Base-by-base conservation (phyloP, 306 rosid genomes). In the Cicer arietinum region DNA sequence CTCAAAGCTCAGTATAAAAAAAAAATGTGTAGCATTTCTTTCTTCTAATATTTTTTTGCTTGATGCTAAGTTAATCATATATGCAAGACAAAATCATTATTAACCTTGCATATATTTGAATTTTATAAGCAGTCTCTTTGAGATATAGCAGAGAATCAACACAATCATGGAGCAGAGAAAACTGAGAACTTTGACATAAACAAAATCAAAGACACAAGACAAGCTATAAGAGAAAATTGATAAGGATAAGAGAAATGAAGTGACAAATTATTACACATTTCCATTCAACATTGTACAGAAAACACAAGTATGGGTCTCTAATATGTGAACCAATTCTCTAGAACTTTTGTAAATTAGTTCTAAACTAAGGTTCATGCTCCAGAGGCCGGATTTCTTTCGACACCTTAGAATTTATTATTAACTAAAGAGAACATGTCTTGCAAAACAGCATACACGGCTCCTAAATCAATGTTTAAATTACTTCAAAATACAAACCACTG, bases 391-490 rank as follows among this genome's bases (percentile, higher is more conserved):
- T 68, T 48, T 73, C 69, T 62, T 61, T 67, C 46, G 71, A 53
- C 67, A 76, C 73, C 73, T 20, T 53, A 68, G 53, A 62, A 77
- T 59, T 59, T 59, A 59, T 85, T 85, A 85, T 80, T 84, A 72
- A 51, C 57, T 50, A 75, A 50, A 39, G 48, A 75, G 60, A 67
- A 52, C 37, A 79, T 53, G 77, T 58, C 54, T 82, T 42, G 51
- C 77, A 54, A 71, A 72, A 79, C 77, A 57, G 37, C 48, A 70
- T 69, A 78, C 56, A 71, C 0, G 61, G 66, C 60, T 79, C 84
- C 45, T 65, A 47, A 78, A 60, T 37, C 59, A 64, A 54, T 40
- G 57, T 60, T 78, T 44, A 46, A 14, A 59, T 50, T 52, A 71
- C 58, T 61, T 17, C 80, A 79, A 17, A 82, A 54, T 18, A 3